Base-by-base conservation (phyloP, 2,329 filamentous ascomycete genomes). In the Colletotrichum viniferum region DNA sequence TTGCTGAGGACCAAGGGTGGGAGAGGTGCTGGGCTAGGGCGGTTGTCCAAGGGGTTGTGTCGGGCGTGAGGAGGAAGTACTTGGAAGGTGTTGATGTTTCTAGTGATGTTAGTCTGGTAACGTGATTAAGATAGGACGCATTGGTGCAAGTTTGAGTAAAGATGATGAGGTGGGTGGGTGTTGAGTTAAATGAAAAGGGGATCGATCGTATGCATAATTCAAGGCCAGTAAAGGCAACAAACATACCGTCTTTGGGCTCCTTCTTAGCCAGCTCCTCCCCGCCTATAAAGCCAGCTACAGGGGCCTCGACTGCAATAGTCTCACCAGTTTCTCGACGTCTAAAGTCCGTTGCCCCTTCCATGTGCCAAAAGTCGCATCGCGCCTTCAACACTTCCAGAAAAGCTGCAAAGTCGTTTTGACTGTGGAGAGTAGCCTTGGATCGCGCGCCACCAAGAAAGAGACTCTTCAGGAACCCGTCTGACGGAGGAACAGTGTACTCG, bases 321-420 rank as follows among this genome's bases (percentile, higher is more conserved):
- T 80, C 78, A 43, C 84, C 84, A 34, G 82, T 84, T 69, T 93
- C 91, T 66, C 89, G 85, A 78, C 91, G 86, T 78, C 94, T 87
- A 87, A 94, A 96, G 80, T 97, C 95, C 71, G 87, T 91, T 3
- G 90, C 89, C 2, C 94, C 92, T 78, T 95, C 93, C 90, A 96
- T 96, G 81, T 96, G 93, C 94, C 94, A 96, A 65, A 96, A 92
- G 79, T 96, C 94, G 81, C 95, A 96, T 70, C 94, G 88, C 12
- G 94, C 93, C 81, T 94, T 94, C 43, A 96, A 82, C 0, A 96
- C 92, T 58, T 96, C 93, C 12, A 96, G 85, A 77, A 97, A 96
- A 4, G 89, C 89, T 3, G 93, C 90, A 85, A 96, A 96, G 80
- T 96, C 94, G 70, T 93, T 94, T 14, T 61, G 90, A 90, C 52